Evolutionary conservation across 140 eudicot genomes (phyloP), one percentile per base, ranked within the genome.

Genomic region (Stevia rebaudiana): DNA sequence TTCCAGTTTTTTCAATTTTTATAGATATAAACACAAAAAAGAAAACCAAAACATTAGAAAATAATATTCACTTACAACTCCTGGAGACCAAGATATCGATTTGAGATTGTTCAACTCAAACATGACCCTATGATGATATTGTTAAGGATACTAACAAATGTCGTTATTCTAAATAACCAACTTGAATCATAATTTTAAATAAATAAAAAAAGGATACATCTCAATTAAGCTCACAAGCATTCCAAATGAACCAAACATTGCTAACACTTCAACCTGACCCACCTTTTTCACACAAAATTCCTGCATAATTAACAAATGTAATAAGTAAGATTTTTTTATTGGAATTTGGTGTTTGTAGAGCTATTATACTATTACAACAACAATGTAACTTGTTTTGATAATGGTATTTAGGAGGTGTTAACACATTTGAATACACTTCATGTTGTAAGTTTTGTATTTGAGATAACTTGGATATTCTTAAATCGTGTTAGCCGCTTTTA

Each of bases 231-330:
- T 90, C 8, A 80, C 70, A 30, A 90, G 82, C 84, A 78, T 70
- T 65, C 88, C 97, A 56, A 84, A 86, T 48, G 78, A 37, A 69
- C 94, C 94, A 65, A 80, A 48, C 97, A 90, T 90, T 2, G 95
- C 65, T 15, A 90, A 15, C 46, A 86, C 94, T 85, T 90, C 97
- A 62, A 80, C 67, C 11, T 77, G 81, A 67, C 82, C 95, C 19
- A 68, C 86, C 77, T 58, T 82, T 77, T 90, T 86, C 23, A 84
- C 94, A 72, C 90, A 82, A 63, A 66, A 86, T 67, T 90, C 97
- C 97, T 86, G 82, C 73, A 48, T 57, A 12, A 17, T 30, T 0
- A 13, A 47, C 4, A 25, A 13, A 9, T 15, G 43, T 5, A 17
- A 23, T 44, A 36, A 15, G 23, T 70, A 18, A 33, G 10, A 9